Evolutionary conservation across 768 basidiomycete species (phyloP).

Genomic region (Suillus spraguei): DNA sequence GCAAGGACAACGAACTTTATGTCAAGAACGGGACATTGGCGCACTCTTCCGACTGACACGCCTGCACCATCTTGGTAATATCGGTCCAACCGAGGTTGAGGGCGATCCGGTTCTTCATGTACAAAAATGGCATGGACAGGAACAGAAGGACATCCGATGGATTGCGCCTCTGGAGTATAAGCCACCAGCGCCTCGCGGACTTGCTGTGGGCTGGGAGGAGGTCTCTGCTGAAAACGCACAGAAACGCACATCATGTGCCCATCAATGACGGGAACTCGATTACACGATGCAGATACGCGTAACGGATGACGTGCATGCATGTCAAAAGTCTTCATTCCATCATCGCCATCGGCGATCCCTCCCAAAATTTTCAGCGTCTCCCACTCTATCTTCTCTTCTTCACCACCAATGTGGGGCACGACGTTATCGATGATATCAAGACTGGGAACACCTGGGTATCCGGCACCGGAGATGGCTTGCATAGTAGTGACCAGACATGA

Average conservation of each 20-base stretch:
- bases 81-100: slow-evolving; percentile 91
- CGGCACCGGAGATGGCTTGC: slow-evolving; percentile 96
- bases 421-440: slow-evolving; percentile 97
- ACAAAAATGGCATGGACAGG: slow-evolving; percentile 85
- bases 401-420: slow-evolving; percentile 91
- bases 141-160: slow-evolving; percentile 79
- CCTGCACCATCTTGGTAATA: slow-evolving; percentile 90
- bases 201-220: slow-evolving; percentile 85
- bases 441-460: slow-evolving; percentile 92
- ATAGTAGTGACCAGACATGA: slow-evolving; percentile 91
- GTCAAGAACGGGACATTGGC: slow-evolving; percentile 91
- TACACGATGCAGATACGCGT: slow-evolving; percentile 91
- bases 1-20: slow-evolving; percentile 93
- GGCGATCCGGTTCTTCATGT: slow-evolving; percentile 92
- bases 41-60: slow-evolving; percentile 86
- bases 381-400: slow-evolving; percentile 99
- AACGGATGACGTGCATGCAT: slow-evolving; percentile 81
- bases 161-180: slow-evolving; percentile 77
- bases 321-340: slow-evolving; percentile 69
- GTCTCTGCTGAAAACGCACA: slow-evolving; percentile 76
- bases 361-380: slow-evolving; percentile 97
- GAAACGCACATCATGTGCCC: slow-evolving; percentile 93
- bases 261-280: slow-evolving; percentile 93
- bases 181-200: slow-evolving; percentile 77
- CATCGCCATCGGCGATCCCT: slow-evolving; percentile 61